Base-by-base conservation (phyloP, 2,329 filamentous ascomycete genomes). In the Orbilia ellipsospora region DNA sequence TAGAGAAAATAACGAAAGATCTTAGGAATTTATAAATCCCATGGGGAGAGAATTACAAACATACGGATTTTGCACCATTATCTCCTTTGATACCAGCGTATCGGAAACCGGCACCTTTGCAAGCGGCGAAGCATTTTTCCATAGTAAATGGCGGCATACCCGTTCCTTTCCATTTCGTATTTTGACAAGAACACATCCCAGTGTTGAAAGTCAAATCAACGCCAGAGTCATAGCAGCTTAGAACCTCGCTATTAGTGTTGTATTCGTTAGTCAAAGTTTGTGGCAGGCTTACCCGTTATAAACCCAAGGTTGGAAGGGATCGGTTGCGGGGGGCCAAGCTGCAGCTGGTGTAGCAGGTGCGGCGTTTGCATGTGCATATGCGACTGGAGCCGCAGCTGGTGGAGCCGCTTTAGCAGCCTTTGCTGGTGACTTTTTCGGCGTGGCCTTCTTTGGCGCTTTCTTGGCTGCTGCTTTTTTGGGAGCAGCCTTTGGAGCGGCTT, bases 41-140 rank as follows among this genome's bases (percentile, higher is more conserved):
- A 44, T 44, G 40, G 10, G n/a, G 10, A 5, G 1, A 2, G 40
- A 12, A n/a, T 5, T 2, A n/a, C n/a, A 23, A 23, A 23, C 57
- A 31, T 15, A 61, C 57, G 40, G 40, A 61, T 31, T 68, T 68
- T 15, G 18, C 40, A 12, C 23, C 64, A n/a, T 45, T 60, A 8
- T 50, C 6, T 6, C 65, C 65, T 15, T 48, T 54, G 55, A 69
- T 44, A 50, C 65, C 65, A 12, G 56, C 65, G n/a, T 69, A 61
- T 2, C 65, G 65, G 20, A 61, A 69, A 0, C 55, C 65, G 13
- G 55, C 55, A 23, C 31, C 65, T 40, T 61, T 69, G 31, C 65
- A 69, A 0, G 31, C 18, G 4, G 56, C 45, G 12, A 61, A 16
- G 28, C 65, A 69, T 18, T 55, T 54, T 2, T 55, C 56, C 62